Conservation (phyloP, 2,329 filamentous ascomycete species). For the Sporothrix phasma region DNA sequence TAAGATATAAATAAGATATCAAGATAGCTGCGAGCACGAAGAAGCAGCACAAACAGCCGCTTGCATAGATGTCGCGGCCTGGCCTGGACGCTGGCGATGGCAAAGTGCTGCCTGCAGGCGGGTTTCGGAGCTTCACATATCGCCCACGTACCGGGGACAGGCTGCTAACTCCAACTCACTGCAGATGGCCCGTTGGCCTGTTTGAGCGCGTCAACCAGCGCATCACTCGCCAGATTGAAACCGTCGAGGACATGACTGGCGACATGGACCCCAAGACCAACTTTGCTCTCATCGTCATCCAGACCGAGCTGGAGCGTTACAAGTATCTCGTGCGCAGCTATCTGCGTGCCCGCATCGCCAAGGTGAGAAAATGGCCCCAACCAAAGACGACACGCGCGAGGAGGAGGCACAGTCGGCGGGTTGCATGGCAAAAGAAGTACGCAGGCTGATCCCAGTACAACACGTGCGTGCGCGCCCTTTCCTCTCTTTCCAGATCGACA, state of each 20-base stretch:
- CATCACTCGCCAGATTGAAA: constrained; percentile 31
- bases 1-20: constrained; percentile 34
- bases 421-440: not conserved
- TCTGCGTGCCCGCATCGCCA: constrained; percentile 74
- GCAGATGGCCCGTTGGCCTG: constrained; percentile 57
- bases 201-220: constrained; percentile 73
- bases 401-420: no score
- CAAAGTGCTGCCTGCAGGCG: not conserved
- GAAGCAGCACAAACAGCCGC: not conserved
- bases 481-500: constrained; percentile 62
- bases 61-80: not conserved
- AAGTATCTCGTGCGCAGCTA: constrained; percentile 84
- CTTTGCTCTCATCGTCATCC: constrained; percentile 85
- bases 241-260: constrained; percentile 52
- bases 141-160: not conserved
- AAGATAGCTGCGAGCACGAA: no score
- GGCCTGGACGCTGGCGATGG: not conserved
- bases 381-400: no score
- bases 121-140: not conserved
- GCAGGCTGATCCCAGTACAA: not conserved
- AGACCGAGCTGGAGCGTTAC: constrained; percentile 90
- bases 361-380: no score
- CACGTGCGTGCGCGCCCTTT: not conserved
- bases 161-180: not conserved
- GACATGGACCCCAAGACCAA: constrained; percentile 85